Conservation (phyloP, 805 yeast species). For the Kuraishia borneana region DNA sequence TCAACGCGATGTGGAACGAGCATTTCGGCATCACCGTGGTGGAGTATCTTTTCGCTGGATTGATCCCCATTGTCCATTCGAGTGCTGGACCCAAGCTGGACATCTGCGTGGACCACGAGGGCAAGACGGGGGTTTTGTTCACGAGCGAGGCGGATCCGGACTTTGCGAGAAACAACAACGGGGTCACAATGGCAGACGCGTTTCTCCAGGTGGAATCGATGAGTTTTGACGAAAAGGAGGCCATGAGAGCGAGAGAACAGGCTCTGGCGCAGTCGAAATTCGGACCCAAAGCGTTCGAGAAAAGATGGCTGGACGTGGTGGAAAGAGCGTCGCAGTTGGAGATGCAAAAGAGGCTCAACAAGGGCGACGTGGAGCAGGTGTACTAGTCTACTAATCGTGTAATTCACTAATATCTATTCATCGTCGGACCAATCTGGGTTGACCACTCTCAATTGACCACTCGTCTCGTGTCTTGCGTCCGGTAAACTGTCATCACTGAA, state of each 20-base stretch:
- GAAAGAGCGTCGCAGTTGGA: slow-evolving; percentile 4
- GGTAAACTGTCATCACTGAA: slow-evolving; percentile 23
- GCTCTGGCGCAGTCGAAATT: slow-evolving; percentile 5
- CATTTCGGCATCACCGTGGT: slow-evolving; percentile 98
- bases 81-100: slow-evolving; percentile 92
- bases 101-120: slow-evolving; percentile 45
- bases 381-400: slow-evolving; percentile 2
- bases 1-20: slow-evolving; percentile 99
- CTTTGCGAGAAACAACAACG: slow-evolving; percentile 14
- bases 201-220: slow-evolving; percentile 20
- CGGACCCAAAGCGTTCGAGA: slow-evolving; percentile 2
- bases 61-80: slow-evolving; percentile 84
- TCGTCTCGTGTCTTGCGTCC: slow-evolving; percentile 19
- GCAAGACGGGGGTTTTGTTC: slow-evolving; percentile 66
- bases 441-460: slow-evolving; percentile 19
- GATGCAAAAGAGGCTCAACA: slow-evolving; percentile 4
- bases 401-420: slow-evolving; percentile 1
- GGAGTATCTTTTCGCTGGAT: slow-evolving; percentile 79
- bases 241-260: slow-evolving; percentile 4
- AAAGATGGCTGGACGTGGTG: slow-evolving; percentile 2
- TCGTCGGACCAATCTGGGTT: slow-evolving; percentile 17
- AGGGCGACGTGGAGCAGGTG: slow-evolving; percentile 7
- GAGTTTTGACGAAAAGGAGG: slow-evolving; percentile 4
- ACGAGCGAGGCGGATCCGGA: slow-evolving; percentile 57
- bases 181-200: slow-evolving; percentile 31